Evolutionary conservation across 306 rosid species (phyloP), one percentile per base, ranked within the genome.

Genomic region (Malus fusca): DNA sequence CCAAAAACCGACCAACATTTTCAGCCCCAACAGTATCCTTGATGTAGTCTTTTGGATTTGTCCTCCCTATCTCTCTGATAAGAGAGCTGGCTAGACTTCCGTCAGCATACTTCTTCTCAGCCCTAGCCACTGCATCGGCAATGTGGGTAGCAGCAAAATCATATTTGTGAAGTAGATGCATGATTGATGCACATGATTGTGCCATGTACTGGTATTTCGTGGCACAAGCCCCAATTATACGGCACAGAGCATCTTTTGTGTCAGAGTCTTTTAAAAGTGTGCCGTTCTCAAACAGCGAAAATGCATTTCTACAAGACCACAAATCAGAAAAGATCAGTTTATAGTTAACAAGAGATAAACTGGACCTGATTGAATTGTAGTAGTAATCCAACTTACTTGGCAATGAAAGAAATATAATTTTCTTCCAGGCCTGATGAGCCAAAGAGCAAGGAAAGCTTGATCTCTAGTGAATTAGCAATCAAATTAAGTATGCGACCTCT

Each of bases 21-120:
- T 94, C 98, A 65, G 97, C 97, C 70, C 98, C 98, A 75, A 37
- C 84, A 3, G 90, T 87, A 82, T 94, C 98, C 85, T 88, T 94
- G 61, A 89, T 89, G 68, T 88, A 94, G 77, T 92, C 98, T 80
- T 92, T 94, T 12, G 97, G 96, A 81, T 81, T 94, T 69, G 96
- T 86, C 87, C 96, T 92, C 76, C 98, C 98, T 77, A 92, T 87
- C 74, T 94, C 98, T 82, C 97, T 82, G 22, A 94, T 82, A 73
- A 94, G 90, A 62, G 95, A 84, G 66, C 76, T 73, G 58, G 97
- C 96, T 23, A 94, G 87, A 68, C 87, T 94, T 83, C 96, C 98
- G 84, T 92, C 97, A 62, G 88, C 85, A 80, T 90, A 92, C 90
- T 89, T 94, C 82, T 88, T 92, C 82, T 86, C 88, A 30, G 98